Evolutionary conservation across 345 rosid genomes (phyloP).

Genomic region (Cardamine occulta): DNA sequence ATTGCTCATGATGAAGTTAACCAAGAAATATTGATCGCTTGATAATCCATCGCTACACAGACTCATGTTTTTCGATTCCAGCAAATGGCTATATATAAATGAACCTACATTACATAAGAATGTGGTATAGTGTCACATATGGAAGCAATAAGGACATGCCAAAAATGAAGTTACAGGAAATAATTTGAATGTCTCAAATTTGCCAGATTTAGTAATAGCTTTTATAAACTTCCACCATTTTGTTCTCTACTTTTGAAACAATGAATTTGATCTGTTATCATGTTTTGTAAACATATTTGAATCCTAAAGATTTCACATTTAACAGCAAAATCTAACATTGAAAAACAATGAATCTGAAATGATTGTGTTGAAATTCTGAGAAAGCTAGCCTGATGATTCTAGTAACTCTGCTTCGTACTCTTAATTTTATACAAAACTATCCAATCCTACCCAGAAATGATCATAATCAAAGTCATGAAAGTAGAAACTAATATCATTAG

Average conservation of each 20-base stretch:
- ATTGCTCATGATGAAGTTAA: constrained; percentile 58
- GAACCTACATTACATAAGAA: constrained; percentile 32
- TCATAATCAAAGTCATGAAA: constrained; percentile 8
- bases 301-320: not conserved
- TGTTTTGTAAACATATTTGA: not conserved
- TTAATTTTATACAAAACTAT: not conserved
- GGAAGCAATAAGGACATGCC: constrained; percentile 28
- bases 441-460: constrained; percentile 15
- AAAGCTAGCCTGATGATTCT: not conserved
- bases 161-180: constrained; percentile 13
- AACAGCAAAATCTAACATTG: not conserved
- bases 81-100: not conserved
- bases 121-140: constrained; percentile 19
- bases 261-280: not conserved
- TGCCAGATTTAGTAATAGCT: not conserved
- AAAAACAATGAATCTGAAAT: not conserved
- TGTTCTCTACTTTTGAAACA: not conserved
- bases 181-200: not conserved
- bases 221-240: not conserved
- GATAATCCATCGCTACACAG: constrained; percentile 30
- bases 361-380: not conserved
- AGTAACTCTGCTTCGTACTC: not conserved
- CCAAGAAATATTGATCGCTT: constrained; percentile 56
- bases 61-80: constrained; percentile 32
- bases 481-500: constrained; percentile 1